Percentiles rank a stretch among this genome's conserved stretches.
These are phyloP conservation scores for Eimeria praecox DNA, from an alignment of 169 alveolate genomes.

Conservation along the genomic window DNA sequence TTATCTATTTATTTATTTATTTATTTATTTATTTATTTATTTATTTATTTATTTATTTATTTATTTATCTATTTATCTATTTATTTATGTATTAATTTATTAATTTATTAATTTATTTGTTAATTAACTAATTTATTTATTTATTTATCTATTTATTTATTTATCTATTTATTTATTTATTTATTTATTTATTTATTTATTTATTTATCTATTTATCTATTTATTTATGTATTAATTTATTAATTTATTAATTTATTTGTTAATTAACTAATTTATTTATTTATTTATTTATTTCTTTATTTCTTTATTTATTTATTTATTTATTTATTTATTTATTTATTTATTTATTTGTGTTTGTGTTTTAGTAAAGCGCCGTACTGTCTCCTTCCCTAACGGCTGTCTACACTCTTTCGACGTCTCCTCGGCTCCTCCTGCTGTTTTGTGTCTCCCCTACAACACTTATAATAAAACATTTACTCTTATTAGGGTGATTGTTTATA, in stretches of 20 bases:
- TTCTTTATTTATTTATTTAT: background rate
- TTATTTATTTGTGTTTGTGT: background rate
- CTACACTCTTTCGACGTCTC: slow-evolving; percentile 42
- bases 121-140: background rate
- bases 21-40: background rate
- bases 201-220: background rate
- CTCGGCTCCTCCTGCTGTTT: slow-evolving; percentile 75
- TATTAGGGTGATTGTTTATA: slow-evolving; percentile 21
- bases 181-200: background rate
- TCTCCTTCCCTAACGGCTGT: slow-evolving; percentile 65
- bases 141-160: background rate
- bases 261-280: too few relatives aligned
- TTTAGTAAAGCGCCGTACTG: slow-evolving; percentile 58
- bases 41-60: background rate
- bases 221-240: too few relatives aligned
- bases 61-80: background rate
- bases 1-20: too few relatives aligned
- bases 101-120: too few relatives aligned
- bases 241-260: too few relatives aligned
- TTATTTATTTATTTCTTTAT: too few relatives aligned
- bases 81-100: too few relatives aligned
- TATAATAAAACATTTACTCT: slow-evolving; percentile 44
- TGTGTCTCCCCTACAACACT: slow-evolving; percentile 44
- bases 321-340: background rate
- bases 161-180: background rate